Conservation (phyloP, 257 asterid genomes). For the Euphrasia confusa region DNA sequence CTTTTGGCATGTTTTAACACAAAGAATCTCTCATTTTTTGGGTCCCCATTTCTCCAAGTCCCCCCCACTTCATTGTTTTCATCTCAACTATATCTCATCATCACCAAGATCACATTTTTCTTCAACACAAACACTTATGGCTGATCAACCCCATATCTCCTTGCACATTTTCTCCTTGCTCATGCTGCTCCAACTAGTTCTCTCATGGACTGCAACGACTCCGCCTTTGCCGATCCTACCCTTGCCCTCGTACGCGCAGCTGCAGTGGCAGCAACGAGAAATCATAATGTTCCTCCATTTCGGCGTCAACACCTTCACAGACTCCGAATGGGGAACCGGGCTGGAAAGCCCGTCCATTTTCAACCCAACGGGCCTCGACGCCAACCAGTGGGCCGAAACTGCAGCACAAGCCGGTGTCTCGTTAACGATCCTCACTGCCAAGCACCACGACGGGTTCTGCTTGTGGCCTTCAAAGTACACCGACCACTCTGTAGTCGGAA, state of each 20-base stretch:
- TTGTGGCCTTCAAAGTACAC: slow-evolving; percentile 91
- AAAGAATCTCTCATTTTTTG: slow-evolving; percentile 1
- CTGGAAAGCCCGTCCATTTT: slow-evolving; percentile 58
- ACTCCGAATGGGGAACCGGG: slow-evolving; percentile 92
- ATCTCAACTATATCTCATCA: neutral
- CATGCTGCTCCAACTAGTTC: slow-evolving; percentile 16
- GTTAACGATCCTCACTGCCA: slow-evolving; percentile 72
- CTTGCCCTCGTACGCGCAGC: slow-evolving; percentile 63
- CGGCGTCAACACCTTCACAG: slow-evolving; percentile 85
- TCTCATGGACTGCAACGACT: slow-evolving; percentile 29
- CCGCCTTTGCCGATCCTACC: slow-evolving; percentile 94
- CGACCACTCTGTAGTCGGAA: slow-evolving; percentile 66
- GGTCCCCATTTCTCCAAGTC: neutral
- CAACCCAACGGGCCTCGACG: slow-evolving; percentile 55
- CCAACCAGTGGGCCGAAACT: slow-evolving; percentile 75
- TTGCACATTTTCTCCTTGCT: slow-evolving; percentile 25
- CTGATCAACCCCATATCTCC: neutral
- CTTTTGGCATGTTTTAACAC: slow-evolving; percentile 13
- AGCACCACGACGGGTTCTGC: slow-evolving; percentile 97
- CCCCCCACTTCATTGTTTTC: slow-evolving; percentile 6
- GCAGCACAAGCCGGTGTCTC: slow-evolving; percentile 66
- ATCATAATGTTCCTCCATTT: slow-evolving; percentile 83
- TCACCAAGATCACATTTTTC: neutral
- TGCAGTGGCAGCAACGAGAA: slow-evolving; percentile 94
- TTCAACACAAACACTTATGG: slow-evolving; percentile 11